Conservation (phyloP, 2,329 filamentous ascomycete species). For the Fusarium penzigii region DNA sequence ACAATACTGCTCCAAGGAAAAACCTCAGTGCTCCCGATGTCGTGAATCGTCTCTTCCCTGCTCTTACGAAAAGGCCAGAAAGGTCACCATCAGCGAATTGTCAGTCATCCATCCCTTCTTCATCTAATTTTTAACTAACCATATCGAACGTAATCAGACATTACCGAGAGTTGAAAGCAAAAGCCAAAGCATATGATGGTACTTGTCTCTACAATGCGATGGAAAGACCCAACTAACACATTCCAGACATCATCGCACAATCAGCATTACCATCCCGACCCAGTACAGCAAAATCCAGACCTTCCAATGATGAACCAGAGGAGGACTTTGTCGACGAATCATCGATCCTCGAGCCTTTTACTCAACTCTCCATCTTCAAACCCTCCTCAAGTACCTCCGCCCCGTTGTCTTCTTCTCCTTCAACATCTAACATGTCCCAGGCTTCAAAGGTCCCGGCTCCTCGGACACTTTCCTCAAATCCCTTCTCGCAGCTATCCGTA, state of each 20-base stretch:
- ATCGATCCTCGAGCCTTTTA: constrained; percentile 37
- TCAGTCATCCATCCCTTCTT: constrained; percentile 5
- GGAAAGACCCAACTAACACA: neutral
- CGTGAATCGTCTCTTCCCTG: constrained; percentile 32
- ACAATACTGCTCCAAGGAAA: constrained; percentile 40
- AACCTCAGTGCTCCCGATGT: constrained; percentile 37
- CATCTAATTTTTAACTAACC: neutral
- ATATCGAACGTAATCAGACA: constrained; percentile 9
- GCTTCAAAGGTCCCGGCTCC: constrained; percentile 39
- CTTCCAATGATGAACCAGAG: constrained; percentile 21
- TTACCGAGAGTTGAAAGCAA: constrained; percentile 36
- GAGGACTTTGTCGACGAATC: constrained; percentile 35
- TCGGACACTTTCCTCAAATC: constrained; percentile 42
- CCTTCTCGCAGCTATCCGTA: constrained; percentile 23
- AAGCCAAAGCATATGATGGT: constrained; percentile 34
- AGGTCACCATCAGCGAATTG: constrained; percentile 38
- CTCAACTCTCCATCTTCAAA: constrained; percentile 35
- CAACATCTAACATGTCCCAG: constrained; percentile 7
- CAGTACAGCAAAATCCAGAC: neutral
- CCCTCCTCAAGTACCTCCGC: constrained; percentile 30
- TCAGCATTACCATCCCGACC: neutral
- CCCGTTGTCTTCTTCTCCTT: neutral
- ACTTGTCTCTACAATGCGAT: neutral
- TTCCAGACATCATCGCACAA: neutral
- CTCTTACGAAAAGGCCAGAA: constrained; percentile 37